These are phyloP conservation scores for Mortierella sp. DNA, from an alignment of 371 early-diverging fungal species.

Conservation along the genomic window DNA sequence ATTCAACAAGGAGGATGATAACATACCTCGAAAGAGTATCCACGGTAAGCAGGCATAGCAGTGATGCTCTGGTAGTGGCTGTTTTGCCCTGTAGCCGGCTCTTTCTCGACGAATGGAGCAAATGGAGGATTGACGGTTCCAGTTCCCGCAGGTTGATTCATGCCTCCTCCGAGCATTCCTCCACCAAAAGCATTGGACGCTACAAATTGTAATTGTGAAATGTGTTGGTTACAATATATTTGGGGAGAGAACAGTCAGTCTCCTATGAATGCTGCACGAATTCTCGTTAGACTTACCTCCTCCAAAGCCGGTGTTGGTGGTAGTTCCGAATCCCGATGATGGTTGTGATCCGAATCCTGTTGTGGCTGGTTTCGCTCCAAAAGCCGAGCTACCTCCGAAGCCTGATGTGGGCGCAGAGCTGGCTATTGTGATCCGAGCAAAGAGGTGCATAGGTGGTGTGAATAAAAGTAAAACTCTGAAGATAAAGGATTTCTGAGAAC, in stretches of 20 bases:
- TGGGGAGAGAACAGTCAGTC: too few relatives aligned
- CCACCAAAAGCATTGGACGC: slow-evolving; percentile 62
- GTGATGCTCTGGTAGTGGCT: slow-evolving; percentile 81
- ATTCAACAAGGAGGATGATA: not conserved
- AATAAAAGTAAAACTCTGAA: not conserved
- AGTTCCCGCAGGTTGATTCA: slow-evolving; percentile 51
- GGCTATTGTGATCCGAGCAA: slow-evolving; percentile 10
- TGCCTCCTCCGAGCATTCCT: slow-evolving; percentile 58
- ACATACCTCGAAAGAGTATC: slow-evolving; percentile 81
- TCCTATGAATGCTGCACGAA: too few relatives aligned
- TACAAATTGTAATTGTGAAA: slow-evolving; percentile 19
- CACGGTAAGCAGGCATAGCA: slow-evolving; percentile 91
- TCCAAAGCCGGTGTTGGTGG: slow-evolving; percentile 60
- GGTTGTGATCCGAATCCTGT: slow-evolving; percentile 53
- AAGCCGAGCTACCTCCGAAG: slow-evolving; percentile 58
- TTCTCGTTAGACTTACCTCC: slow-evolving; percentile 28
- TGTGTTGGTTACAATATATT: slow-evolving; percentile 23
- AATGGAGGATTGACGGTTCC: slow-evolving; percentile 89
- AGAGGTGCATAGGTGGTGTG: not conserved
- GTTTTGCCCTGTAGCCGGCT: slow-evolving; percentile 64
- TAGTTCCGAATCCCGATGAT: slow-evolving; percentile 51
- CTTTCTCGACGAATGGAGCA: slow-evolving; percentile 73
- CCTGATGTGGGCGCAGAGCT: slow-evolving; percentile 54
- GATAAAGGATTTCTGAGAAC: too few relatives aligned
- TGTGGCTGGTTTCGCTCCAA: slow-evolving; percentile 57